A percentile compares a stretch with the other conserved stretches of the same genome.
phyloP scores from a whole-genome alignment of 768 basidiomycete genomes.

The Macrolepiota fuliginosa region DNA sequence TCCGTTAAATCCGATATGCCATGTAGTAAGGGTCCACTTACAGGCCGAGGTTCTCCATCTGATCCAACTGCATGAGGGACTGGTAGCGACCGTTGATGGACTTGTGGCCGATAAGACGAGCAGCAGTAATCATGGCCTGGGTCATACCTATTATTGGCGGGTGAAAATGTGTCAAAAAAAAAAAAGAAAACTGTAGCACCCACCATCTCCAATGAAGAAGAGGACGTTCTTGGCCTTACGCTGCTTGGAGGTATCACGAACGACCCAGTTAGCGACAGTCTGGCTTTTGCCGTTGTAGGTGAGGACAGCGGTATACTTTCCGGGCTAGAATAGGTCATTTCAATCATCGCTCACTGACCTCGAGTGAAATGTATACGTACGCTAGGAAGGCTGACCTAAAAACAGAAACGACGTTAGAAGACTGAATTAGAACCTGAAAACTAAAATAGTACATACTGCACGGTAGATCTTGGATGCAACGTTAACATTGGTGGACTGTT shows the following conservation, averaged over 20 bases:
- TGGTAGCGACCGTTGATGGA: constrained; percentile 45
- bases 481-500: constrained; percentile 30
- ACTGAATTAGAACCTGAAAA: neutral
- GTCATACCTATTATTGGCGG: constrained; percentile 34
- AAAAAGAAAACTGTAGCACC: neutral
- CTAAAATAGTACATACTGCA: constrained; percentile 20
- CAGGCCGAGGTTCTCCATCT: constrained; percentile 44
- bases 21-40: constrained; percentile 20
- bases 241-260: constrained; percentile 29
- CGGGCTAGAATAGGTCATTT: constrained; percentile 25
- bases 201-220: constrained; percentile 46
- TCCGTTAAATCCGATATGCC: neutral
- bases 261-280: constrained; percentile 39
- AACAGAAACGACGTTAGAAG: neutral
- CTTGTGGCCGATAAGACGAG: constrained; percentile 44
- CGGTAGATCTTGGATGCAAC: constrained; percentile 43
- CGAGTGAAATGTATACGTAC: neutral
- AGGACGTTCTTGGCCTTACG: constrained; percentile 42
- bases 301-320: constrained; percentile 37
- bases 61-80: constrained; percentile 44
- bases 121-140: constrained; percentile 47
- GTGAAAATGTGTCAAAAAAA: neutral
- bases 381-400: neutral
- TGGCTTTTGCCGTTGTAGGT: constrained; percentile 31
- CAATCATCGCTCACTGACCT: neutral